Evolutionary conservation across 805 yeast species (phyloP), one percentile per base, ranked within the genome.

Genomic region (Tetrapisispora taiwanensis): DNA sequence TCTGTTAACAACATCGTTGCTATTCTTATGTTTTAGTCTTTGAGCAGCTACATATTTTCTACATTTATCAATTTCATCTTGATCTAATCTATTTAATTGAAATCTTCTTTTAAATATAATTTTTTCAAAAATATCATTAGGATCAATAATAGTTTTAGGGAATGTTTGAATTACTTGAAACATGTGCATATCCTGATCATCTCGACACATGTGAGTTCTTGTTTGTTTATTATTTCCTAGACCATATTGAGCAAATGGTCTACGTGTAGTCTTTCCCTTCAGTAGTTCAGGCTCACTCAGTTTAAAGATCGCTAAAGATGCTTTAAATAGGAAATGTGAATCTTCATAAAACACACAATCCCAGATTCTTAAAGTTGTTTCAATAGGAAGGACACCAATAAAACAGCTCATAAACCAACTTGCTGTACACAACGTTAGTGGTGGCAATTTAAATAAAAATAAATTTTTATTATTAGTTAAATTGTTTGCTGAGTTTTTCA

Each of bases 401-500:
- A 84, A 92, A n/a, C 86, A 76, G 54, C 96, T 84, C 97, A 92
- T 90, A 59, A 92, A 92, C 98, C 98, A 92, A 44, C 95, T 80
- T 0, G 96, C 90, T 0, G 97, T 92, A 52, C 95, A 92, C 38
- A 92, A 71, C 1, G 96, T 84, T 4, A 92, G 75, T 1, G 97
- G 95, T 1, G 98, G 97, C 36, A 89, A 66, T 52, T 83, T 81
- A 14, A 77, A 72, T 28, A 90, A 70, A 48, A 85, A 79, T 55
- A 74, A 70, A 37, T 68, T 56, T 27, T 51, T 59, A 9, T 52
- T 18, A 17, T 9, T 24, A 13, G 18, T 15, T 4, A 20, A 14
- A n/a, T 35, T 26, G 13, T 24, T 27, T 26, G 15, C n/a, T 14
- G 36, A 17, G 14, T 34, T 34, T n/a, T 28, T 33, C 9, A 19